Evolutionary conservation across 2,329 filamentous ascomycete genomes (phyloP), one percentile per base, ranked within the genome.

Genomic region (Cercospora zeae-maydis): DNA sequence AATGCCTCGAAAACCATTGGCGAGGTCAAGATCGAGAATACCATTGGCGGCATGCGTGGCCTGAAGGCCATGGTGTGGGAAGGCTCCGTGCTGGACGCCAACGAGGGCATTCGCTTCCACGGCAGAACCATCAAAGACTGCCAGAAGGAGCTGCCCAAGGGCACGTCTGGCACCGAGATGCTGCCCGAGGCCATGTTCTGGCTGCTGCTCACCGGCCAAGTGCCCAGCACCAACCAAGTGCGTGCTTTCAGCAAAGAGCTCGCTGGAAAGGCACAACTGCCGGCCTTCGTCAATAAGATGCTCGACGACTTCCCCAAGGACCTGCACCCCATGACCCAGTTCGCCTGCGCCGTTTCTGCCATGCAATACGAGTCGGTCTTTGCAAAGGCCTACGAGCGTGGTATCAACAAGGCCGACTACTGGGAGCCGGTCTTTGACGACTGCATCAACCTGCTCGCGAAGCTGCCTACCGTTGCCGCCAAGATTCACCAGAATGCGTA

Each of bases 51-150:
- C 74, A 98, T 98, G 95, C 85, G 82, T 78, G 93, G 93, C 39
- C 86, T 99, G 70, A 97, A 96, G 81, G 91, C 93, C 70, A 97
- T 99, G 92, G 86, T 99, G 59, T 99, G 95, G 95, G 95, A 99
- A 79, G 95, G 95, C 52, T 97, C 93, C 10, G 93, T 98, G 24
- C 88, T 99, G 55, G 95, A 99, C 75, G 90, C 95, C 70, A 89
- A 99, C 74, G 93, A 98, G 81, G 95, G 95, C 64, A 99, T 99
- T 76, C 91, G 93, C 67, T 99, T 99, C 84, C 95, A 98, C 77
- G 95, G 95, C 76, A 90, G 89, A 74, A 97, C 93, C 67, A 99
- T 99, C 83, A 96, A 96, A 81, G 93, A 99, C 76, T 99, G 95
- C 82, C 95, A 98, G 76, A 86, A 88, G 70, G 89, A 92, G 77